A percentile compares a stretch with the other conserved stretches of the same genome.
phyloP scores from a whole-genome alignment of 169 alveolate genomes.

The Eimeria nieschulzi region DNA sequence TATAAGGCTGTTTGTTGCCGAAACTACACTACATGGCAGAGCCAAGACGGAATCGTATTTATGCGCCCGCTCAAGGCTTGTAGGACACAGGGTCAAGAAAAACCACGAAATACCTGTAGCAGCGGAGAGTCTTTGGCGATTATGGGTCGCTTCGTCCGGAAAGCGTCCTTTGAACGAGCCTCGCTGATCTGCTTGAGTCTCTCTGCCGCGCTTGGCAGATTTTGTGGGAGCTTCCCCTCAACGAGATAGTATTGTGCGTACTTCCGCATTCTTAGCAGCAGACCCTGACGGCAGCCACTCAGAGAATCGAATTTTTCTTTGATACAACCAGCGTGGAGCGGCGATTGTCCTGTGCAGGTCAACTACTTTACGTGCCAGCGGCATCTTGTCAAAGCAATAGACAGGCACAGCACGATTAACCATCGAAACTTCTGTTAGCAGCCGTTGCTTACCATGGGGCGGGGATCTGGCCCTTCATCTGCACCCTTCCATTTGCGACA shows the following conservation, averaged over 20 bases:
- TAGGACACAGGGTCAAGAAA: neutral
- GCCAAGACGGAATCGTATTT: too few species aligned
- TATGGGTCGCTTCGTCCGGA: slow-evolving; percentile 48
- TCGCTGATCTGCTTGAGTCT: slow-evolving; percentile 36
- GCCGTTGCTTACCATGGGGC: slow-evolving; percentile 38
- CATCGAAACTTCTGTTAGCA: too few species aligned
- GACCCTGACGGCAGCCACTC: slow-evolving; percentile 45
- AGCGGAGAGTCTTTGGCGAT: slow-evolving; percentile 52
- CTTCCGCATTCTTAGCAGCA: slow-evolving; percentile 71
- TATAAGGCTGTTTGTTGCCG: too few species aligned
- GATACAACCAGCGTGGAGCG: neutral
- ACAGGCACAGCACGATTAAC: too few species aligned
- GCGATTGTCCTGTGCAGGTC: neutral
- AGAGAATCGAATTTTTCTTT: neutral
- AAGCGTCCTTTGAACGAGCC: slow-evolving; percentile 5
- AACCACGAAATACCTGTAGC: slow-evolving; percentile 12
- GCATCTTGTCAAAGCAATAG: neutral
- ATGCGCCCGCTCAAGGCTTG: too few species aligned
- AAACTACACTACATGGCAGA: too few species aligned
- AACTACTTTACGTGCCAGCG: neutral
- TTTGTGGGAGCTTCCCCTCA: slow-evolving; percentile 58
- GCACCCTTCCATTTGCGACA: slow-evolving; percentile 56
- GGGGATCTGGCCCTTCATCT: slow-evolving; percentile 39
- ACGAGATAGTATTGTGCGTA: slow-evolving; percentile 70
- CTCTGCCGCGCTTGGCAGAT: slow-evolving; percentile 47